Conservation (phyloP, 495 filamentous ascomycete genomes). For the Choiromyces venosus region DNA sequence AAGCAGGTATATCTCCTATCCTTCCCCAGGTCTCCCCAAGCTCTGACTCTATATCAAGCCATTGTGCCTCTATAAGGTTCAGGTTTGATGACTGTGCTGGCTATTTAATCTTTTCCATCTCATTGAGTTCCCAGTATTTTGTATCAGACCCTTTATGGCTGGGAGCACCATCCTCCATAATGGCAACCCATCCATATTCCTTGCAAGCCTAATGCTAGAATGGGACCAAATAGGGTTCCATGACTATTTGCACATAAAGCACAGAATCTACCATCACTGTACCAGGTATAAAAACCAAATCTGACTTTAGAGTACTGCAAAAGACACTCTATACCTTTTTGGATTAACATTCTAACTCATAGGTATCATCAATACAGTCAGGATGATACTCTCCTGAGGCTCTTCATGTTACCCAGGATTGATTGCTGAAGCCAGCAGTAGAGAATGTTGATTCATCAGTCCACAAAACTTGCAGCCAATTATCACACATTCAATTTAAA, state of each 20-base stretch:
- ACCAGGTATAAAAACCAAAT: constrained; percentile 17
- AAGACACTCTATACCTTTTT: constrained; percentile 15
- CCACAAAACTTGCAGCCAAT: constrained; percentile 19
- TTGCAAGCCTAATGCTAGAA: constrained; percentile 21
- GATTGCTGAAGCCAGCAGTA: constrained; percentile 5
- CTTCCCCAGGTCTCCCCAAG: too few species aligned
- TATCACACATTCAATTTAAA: constrained; percentile 10
- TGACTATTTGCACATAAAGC: constrained; percentile 2
- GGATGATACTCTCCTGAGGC: constrained; percentile 15
- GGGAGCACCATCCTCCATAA: constrained; percentile 17
- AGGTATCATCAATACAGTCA: constrained; percentile 23
- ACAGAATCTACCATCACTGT: constrained; percentile 17
- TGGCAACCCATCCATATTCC: constrained; percentile 8
- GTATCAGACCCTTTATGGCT: constrained; percentile 22
- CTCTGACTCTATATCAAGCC: constrained; percentile 12
- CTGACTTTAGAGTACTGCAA: constrained; percentile 18
- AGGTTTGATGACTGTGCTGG: constrained; percentile 20
- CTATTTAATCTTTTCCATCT: constrained; percentile 5
- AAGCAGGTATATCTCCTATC: too few species aligned
- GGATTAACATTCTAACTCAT: constrained; percentile 3
- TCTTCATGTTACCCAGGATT: constrained; percentile 2
- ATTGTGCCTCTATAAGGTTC: constrained; percentile 17
- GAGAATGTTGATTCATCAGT: constrained; percentile 24
- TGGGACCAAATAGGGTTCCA: constrained; percentile 15
- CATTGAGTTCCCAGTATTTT: constrained; percentile 9